Evolutionary conservation across 2,329 filamentous ascomycete genomes (phyloP).

Genomic region (Cladosporium austrohemisphaericum): DNA sequence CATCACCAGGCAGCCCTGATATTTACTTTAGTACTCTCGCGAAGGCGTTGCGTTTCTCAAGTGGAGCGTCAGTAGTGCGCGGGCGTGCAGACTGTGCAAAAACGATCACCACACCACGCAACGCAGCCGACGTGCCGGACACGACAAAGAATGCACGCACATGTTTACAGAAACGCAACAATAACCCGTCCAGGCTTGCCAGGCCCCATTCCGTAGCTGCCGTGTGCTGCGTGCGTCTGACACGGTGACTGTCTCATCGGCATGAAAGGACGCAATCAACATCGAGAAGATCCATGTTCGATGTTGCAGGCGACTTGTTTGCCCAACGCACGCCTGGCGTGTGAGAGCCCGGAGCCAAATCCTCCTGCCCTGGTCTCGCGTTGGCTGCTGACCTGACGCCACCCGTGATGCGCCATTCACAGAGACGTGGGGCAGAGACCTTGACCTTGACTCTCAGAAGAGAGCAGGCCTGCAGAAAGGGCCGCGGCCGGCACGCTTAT

Average conservation of each 20-base stretch:
- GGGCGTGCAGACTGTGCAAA: constrained; percentile 10
- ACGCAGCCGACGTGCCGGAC: constrained; percentile 12
- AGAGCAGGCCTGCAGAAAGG: constrained; percentile 1
- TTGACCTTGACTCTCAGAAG: neutral
- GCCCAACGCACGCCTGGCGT: constrained; percentile 3
- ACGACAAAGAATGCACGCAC: constrained; percentile 13
- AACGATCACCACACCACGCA: constrained; percentile 3
- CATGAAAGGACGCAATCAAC: constrained; percentile 15
- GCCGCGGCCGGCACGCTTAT: neutral
- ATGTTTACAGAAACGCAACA: neutral
- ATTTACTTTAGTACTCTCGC: neutral
- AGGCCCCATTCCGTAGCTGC: constrained; percentile 6
- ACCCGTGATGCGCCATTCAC: neutral
- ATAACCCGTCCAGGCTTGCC: neutral
- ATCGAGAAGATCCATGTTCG: constrained; percentile 1
- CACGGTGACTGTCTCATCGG: constrained; percentile 15
- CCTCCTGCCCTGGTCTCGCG: neutral
- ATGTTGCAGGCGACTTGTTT: constrained; percentile 8
- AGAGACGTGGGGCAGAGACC: neutral
- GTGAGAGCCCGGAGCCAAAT: neutral
- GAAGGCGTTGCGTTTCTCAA: constrained; percentile 2
- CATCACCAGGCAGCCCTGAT: constrained; percentile 11
- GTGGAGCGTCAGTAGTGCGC: constrained; percentile 9
- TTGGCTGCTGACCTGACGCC: constrained; percentile 12
- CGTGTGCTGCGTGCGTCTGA: constrained; percentile 13